phyloP scores from a whole-genome alignment of 805 yeast genomes.

The Kazachstania africana region DNA sequence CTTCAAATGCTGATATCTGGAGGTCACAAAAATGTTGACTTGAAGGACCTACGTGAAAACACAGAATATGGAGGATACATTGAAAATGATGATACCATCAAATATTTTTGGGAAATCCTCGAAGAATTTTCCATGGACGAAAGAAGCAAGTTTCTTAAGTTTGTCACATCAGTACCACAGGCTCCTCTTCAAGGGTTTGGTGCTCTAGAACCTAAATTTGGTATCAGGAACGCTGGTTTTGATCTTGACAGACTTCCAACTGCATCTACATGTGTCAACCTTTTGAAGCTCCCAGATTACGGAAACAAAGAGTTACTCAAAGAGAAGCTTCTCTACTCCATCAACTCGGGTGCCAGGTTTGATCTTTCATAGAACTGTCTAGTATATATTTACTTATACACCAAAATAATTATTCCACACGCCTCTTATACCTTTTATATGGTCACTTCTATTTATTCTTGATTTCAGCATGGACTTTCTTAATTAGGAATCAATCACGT shows the following conservation, averaged over 20 bases:
- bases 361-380: conserved; percentile 45
- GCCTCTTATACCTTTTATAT: no score
- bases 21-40: conserved; percentile 50
- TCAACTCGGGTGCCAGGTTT: conserved; percentile 75
- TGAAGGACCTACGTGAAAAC: conserved; percentile 54
- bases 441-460: no score
- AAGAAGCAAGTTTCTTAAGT: conserved; percentile 56
- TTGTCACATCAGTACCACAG: conserved; percentile 84
- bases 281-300: conserved; percentile 80
- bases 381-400: not conserved
- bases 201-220: conserved; percentile 64
- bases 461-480: no score
- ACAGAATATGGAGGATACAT: conserved; percentile 56
- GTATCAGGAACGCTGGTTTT: conserved; percentile 57
- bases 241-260: conserved; percentile 63
- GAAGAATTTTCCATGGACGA: conserved; percentile 56
- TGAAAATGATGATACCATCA: conserved; percentile 46
- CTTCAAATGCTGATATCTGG: conserved; percentile 79
- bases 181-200: conserved; percentile 86
- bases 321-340: conserved; percentile 63
- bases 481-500: no score
- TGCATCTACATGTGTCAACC: conserved; percentile 85
- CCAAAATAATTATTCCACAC: no score
- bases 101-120: conserved; percentile 64
- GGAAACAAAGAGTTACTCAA: conserved; percentile 42